These are phyloP conservation scores for Aspergillus udagawae DNA, from an alignment of 2,329 filamentous ascomycete species.

Conservation along the genomic window DNA sequence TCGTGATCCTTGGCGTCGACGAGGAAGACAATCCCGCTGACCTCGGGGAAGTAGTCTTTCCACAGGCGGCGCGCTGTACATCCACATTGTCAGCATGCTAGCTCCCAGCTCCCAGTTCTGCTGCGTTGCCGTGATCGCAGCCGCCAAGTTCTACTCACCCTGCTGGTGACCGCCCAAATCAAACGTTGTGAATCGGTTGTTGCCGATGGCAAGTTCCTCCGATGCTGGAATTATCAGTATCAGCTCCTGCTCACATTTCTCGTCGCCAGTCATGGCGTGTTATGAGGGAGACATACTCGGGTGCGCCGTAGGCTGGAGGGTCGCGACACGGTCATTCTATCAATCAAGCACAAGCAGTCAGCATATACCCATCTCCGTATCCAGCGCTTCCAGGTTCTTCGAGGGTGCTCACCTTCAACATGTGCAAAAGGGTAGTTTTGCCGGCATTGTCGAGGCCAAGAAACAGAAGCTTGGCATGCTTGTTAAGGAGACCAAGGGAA, in stretches of 20 bases:
- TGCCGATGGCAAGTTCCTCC: constrained; percentile 88
- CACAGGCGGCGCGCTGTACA: constrained; percentile 73
- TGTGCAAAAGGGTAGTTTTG: constrained; percentile 90
- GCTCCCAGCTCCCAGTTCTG: background rate
- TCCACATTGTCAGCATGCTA: constrained; percentile 19
- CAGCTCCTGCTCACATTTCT: constrained; percentile 6
- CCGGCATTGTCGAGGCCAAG: constrained; percentile 91
- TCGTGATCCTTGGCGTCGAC: constrained; percentile 97
- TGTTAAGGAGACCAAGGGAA: constrained; percentile 83
- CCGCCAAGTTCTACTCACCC: constrained; percentile 47
- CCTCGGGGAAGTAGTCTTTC: constrained; percentile 97
- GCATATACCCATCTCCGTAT: background rate
- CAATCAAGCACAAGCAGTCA: constrained; percentile 3
- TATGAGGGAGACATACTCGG: constrained; percentile 62
- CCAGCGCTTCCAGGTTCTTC: background rate
- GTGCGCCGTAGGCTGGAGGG: constrained; percentile 85
- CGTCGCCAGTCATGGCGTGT: background rate
- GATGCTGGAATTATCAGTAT: constrained; percentile 56
- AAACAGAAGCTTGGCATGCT: constrained; percentile 93
- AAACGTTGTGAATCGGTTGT: constrained; percentile 91
- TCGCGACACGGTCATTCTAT: constrained; percentile 87
- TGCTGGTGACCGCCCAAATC: constrained; percentile 92
- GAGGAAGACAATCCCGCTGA: constrained; percentile 94
- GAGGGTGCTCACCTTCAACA: constrained; percentile 72
- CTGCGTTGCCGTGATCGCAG: background rate